Conservation (phyloP, 495 filamentous ascomycete species). For the Podospora pseudopauciseta region DNA sequence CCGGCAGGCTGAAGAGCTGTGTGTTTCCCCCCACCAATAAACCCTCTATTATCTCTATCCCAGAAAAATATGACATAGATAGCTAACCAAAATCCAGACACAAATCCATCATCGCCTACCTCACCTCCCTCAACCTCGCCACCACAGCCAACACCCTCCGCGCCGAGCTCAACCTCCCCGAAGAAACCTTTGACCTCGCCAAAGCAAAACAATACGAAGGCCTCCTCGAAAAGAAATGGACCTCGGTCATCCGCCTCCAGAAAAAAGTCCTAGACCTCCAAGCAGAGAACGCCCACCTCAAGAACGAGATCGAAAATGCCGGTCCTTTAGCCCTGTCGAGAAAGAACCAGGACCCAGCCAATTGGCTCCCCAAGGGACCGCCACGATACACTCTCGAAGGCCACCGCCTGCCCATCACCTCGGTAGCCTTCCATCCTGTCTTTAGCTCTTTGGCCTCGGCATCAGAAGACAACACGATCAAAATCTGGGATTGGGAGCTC, state of each 20-base stretch:
- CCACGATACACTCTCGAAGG: constrained; percentile 75
- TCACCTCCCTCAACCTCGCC: constrained; percentile 60
- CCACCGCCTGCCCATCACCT: constrained; percentile 73
- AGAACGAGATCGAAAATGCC: constrained; percentile 82
- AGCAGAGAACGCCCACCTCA: constrained; percentile 61
- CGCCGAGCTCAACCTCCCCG: constrained; percentile 57
- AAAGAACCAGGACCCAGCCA: constrained; percentile 71
- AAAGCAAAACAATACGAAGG: constrained; percentile 82
- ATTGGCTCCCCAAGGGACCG: constrained; percentile 76
- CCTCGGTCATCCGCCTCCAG: constrained; percentile 77
- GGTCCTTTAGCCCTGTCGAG: constrained; percentile 49
- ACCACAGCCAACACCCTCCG: constrained; percentile 62
- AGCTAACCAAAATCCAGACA: constrained; percentile 51
- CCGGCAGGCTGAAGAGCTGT: constrained; percentile 83
- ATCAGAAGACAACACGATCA: constrained; percentile 78
- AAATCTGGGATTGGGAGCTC: constrained; percentile 96
- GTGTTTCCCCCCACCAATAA: constrained; percentile 29
- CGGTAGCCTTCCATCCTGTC: constrained; percentile 86
- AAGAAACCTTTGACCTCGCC: constrained; percentile 62
- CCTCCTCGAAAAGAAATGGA: constrained; percentile 90
- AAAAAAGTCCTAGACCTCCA: constrained; percentile 96
- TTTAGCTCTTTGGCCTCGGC: constrained; percentile 86
- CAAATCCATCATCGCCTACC: constrained; percentile 83
- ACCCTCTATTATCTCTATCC: not conserved
- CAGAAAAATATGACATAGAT: not conserved